These are phyloP conservation scores for Bruguiera hainesii DNA, from an alignment of 441 rosid species.

Conservation along the genomic window DNA sequence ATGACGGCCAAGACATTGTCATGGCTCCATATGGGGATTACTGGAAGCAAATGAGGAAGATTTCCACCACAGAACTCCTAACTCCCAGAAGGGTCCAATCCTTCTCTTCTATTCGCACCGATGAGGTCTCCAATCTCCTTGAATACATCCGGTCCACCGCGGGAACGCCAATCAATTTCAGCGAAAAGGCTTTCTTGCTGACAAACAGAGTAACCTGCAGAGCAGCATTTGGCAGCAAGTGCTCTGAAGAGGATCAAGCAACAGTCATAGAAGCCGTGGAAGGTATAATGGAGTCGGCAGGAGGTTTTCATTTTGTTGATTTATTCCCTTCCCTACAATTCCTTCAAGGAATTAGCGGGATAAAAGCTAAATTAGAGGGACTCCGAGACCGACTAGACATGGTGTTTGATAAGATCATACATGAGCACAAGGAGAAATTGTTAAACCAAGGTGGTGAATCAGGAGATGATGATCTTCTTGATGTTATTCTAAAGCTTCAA, in stretches of 20 bases:
- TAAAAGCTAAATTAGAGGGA: constrained; percentile 8
- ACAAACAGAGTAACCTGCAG: constrained; percentile 13
- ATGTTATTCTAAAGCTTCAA: constrained; percentile 23
- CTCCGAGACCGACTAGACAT: constrained; percentile 8
- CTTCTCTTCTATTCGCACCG: constrained; percentile 20
- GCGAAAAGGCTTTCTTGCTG: constrained; percentile 6
- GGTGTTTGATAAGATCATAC: constrained; percentile 18
- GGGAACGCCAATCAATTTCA: constrained; percentile 15
- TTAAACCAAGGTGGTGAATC: not conserved
- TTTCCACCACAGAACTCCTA: constrained; percentile 18
- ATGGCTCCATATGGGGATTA: constrained; percentile 22
- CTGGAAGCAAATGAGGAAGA: constrained; percentile 24
- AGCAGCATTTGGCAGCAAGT: constrained; percentile 24
- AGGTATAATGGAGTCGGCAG: constrained; percentile 8
- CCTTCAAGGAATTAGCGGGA: constrained; percentile 20
- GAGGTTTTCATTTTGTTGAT: constrained; percentile 25
- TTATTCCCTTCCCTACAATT: constrained; percentile 22
- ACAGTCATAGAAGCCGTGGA: constrained; percentile 3
- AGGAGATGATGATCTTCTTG: constrained; percentile 22
- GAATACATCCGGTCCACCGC: not conserved
- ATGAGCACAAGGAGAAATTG: constrained; percentile 17
- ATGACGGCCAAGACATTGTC: constrained; percentile 17
- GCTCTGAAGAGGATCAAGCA: constrained; percentile 15
- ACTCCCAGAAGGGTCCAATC: constrained; percentile 19
- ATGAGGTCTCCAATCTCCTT: constrained; percentile 21